Percentiles rank a stretch among this genome's conserved stretches.
Conservation (phyloP, 2,329 filamentous ascomycete species). For the Colletotrichum caudatum region DNA sequence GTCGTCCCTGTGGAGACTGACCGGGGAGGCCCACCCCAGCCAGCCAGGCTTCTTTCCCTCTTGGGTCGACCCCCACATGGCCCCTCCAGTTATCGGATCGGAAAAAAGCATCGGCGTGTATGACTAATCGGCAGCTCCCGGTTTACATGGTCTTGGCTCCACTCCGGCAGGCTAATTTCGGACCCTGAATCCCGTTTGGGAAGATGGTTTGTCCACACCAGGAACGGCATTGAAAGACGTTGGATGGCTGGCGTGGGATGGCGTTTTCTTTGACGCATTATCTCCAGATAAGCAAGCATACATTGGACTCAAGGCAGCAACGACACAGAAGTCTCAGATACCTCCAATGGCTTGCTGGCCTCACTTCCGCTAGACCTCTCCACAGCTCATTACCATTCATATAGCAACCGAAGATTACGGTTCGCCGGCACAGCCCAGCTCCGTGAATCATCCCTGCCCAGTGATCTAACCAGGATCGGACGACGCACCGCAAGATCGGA, state of each 20-base stretch:
- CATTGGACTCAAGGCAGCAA: not conserved
- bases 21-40: conserved; percentile 18
- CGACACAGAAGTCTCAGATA: not conserved
- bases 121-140: conserved; percentile 31
- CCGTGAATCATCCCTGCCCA: conserved; percentile 31
- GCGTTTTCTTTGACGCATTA: not conserved
- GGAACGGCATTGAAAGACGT: not conserved
- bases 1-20: conserved; percentile 27
- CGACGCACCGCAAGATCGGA: not conserved
- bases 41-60: conserved; percentile 34
- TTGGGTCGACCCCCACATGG: conserved; percentile 33
- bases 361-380: conserved; percentile 7
- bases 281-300: not conserved
- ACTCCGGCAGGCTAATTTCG: not conserved
- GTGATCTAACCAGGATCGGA: not conserved
- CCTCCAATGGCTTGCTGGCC: not conserved
- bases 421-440: conserved; percentile 18
- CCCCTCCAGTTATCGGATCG: conserved; percentile 32
- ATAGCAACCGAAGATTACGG: conserved; percentile 24
- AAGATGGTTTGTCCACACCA: not conserved
- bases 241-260: not conserved
- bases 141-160: not conserved
- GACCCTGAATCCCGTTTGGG: not conserved
- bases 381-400: conserved; percentile 30
- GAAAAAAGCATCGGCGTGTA: conserved; percentile 13